Percentiles rank a stretch among this genome's conserved stretches.
These are phyloP conservation scores for Favolaschia claudopus DNA, from an alignment of 768 basidiomycete genomes.

Conservation along the genomic window DNA sequence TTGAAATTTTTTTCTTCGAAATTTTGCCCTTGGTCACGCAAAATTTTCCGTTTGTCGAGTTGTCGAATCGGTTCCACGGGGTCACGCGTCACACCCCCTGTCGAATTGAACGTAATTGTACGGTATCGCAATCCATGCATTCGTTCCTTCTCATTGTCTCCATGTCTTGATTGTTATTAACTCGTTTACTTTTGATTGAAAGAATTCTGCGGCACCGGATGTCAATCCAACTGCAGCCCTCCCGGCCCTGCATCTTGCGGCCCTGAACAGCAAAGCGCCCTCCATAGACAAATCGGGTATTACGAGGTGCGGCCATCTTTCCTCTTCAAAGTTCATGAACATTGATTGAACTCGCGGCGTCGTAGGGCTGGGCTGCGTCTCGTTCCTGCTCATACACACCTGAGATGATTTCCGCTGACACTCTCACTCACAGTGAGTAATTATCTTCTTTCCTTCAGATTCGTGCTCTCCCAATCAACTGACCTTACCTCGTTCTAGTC, in stretches of 20 bases:
- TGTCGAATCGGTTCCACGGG: too few relatives aligned
- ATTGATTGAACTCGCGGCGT: neutral
- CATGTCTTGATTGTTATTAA: too few relatives aligned
- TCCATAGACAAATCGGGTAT: constrained; percentile 33
- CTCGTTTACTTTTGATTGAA: neutral
- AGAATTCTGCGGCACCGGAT: constrained; percentile 4
- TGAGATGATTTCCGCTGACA: constrained; percentile 29
- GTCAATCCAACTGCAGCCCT: constrained; percentile 9
- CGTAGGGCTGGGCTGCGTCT: constrained; percentile 13
- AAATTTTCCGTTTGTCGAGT: too few relatives aligned
- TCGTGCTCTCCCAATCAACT: neutral
- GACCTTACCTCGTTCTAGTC: constrained; percentile 8
- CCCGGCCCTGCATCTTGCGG: constrained; percentile 7
- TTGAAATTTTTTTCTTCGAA: too few relatives aligned
- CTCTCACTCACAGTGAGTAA: constrained; percentile 28
- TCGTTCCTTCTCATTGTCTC: neutral
- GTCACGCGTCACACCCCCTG: too few relatives aligned
- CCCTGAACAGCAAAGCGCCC: constrained; percentile 30
- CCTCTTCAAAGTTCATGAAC: neutral
- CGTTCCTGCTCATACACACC: constrained; percentile 27
- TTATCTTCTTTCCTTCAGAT: neutral
- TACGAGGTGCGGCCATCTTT: constrained; percentile 23
- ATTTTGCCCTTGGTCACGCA: too few relatives aligned
- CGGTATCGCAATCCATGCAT: neutral
- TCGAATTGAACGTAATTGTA: too few relatives aligned